These are phyloP conservation scores for Paulinella micropora DNA, from an alignment of 78 protist species.

Conservation along the genomic window DNA sequence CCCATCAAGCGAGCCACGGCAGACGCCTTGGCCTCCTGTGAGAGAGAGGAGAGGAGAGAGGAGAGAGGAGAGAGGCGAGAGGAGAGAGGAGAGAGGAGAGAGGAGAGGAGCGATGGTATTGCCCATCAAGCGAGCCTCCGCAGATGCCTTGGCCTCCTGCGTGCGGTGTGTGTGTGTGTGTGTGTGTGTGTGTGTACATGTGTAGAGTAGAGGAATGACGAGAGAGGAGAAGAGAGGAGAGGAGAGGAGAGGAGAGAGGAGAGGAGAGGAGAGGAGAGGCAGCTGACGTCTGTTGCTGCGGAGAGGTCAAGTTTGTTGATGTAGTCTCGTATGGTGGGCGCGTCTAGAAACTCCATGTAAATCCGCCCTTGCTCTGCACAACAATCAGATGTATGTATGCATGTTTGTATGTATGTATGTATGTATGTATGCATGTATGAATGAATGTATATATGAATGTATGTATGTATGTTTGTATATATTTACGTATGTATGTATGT, in stretches of 20 bases:
- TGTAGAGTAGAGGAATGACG: neutral
- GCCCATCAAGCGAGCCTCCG: conserved; percentile 34
- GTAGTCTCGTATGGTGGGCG: neutral
- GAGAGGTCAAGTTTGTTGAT: neutral
- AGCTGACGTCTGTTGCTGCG: neutral
- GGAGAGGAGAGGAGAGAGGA: conserved; percentile 27
- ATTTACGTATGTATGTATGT: no score
- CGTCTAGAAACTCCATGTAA: neutral
- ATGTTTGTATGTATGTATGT: no score
- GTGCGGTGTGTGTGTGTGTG: no score
- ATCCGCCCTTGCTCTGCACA: no score
- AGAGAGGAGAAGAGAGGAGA: conserved; percentile 42
- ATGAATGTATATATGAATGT: no score
- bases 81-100: neutral
- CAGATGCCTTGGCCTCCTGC: neutral
- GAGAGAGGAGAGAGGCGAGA: no score
- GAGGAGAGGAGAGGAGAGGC: neutral
- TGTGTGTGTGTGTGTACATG: neutral
- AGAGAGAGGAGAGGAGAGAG: neutral
- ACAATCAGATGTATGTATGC: no score
- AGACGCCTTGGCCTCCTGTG: neutral
- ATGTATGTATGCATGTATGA: neutral
- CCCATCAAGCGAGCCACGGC: conserved; percentile 37
- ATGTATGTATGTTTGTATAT: no score
- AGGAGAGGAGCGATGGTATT: conserved; percentile 41